Conservation (phyloP, 257 asterid species). For the Penstemon newberryi region DNA sequence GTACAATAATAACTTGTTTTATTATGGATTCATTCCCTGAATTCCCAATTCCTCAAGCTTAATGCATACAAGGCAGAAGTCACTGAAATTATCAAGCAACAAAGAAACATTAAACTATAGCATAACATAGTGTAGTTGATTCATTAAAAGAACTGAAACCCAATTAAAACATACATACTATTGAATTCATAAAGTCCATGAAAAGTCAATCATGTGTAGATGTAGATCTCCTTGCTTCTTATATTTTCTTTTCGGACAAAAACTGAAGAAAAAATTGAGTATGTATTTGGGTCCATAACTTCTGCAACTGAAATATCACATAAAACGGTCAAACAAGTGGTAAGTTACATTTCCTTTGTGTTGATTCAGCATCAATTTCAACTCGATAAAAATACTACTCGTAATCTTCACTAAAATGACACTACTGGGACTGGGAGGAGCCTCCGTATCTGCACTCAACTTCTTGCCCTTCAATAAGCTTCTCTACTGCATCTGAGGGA, state of each 20-base stretch:
- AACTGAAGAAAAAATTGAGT: too few relatives aligned
- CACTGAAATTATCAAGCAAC: not conserved
- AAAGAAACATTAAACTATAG: not conserved
- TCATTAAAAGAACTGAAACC: not conserved
- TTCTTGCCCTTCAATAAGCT: conserved; percentile 78
- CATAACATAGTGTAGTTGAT: not conserved
- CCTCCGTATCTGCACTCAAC: conserved; percentile 50
- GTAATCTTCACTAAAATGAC: conserved; percentile 6
- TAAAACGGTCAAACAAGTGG: not conserved
- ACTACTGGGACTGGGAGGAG: conserved; percentile 29
- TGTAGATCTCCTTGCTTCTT: not conserved
- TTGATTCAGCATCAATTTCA: conserved; percentile 19
- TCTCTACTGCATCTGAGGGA: conserved; percentile 82
- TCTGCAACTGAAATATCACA: not conserved
- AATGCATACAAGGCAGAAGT: not conserved
- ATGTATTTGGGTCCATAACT: not conserved
- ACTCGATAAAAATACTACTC: not conserved
- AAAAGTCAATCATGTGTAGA: not conserved
- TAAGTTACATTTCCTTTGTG: conserved; percentile 13
- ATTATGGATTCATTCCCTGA: too few relatives aligned
- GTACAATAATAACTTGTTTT: too few relatives aligned
- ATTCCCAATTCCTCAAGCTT: too few relatives aligned
- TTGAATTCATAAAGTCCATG: not conserved
- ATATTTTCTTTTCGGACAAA: not conserved
- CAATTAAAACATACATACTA: not conserved